Evolutionary conservation across 2,329 filamentous ascomycete genomes (phyloP), one percentile per base, ranked within the genome.

Genomic region (Tympanopsis confertula): DNA sequence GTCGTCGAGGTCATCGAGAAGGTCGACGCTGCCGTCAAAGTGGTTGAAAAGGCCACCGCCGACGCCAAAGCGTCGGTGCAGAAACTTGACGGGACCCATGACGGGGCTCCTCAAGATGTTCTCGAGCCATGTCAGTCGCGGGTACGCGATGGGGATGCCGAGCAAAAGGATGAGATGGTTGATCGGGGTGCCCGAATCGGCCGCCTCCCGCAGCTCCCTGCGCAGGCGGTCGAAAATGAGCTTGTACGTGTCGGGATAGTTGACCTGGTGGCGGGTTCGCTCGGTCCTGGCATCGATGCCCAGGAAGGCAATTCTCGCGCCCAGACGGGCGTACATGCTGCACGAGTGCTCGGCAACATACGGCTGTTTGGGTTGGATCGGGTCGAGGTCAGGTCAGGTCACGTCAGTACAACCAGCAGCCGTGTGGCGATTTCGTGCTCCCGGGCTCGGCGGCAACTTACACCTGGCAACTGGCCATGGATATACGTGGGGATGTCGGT

Each of bases 111-210:
- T 73, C 48, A 96, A 74, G 40, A 95, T 83, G 51, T 94, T 95
- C 56, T 96, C 89, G 4, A 95, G 69, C 89, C 89, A 95, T n/a
- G 88, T 91, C 38, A 95, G 69, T 47, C 89, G 86, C 70, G 85
- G 85, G 53, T 89, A 91, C 2, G 85, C 85, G 51, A 91, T 82
- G 2, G 85, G 85, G 37, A 96, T 86, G 37, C 89, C 88, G 5
- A 94, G 67, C 4, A 98, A 66, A 17, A 96, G 71, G 44, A 96
- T 79, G 48, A 98, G 58, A 55, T 98, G 91, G 53, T 81, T 86
- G 48, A 93, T 89, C 0, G 87, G 85, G 17, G 84, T 77, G 39
- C 82, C 82, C 2, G 63, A 72, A 44, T 51, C 71, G 53, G 62
- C 82, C 57, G 56, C 86, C 61, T 57, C 82, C 60, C 40, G 65